Evolutionary conservation across 129 eudicot genomes (phyloP), one percentile per base, ranked within the genome.

Genomic region (Flaveria ramosissima): DNA sequence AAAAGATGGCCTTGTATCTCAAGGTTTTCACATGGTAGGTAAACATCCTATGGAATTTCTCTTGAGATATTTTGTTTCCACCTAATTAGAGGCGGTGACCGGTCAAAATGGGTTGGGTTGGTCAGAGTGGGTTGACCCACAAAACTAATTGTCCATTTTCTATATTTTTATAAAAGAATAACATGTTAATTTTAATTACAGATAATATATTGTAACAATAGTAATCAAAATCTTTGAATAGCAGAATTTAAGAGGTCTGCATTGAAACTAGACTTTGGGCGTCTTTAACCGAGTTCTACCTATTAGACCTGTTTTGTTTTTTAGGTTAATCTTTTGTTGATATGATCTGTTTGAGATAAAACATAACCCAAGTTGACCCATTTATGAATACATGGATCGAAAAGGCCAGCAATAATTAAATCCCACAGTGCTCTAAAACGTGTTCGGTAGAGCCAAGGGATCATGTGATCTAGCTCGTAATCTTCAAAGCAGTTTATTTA

Each of bases 1-100:
- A 77, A 89, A 83, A 26, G 98, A 94, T 86, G 97, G 98, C 59
- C 92, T 92, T 59, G 88, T 94, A 75, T 87, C 96, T 45, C 87
- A 87, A 62, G 76, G 72, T 74, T 94, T 94, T 64, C 85, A 63
- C 78, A 81, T 75, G 93, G 97, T 94, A 78, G 66, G 78, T 67
- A 61, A 61, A 57, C 67, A 21, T 17, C 11, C 11, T n/a, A 55
- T 15, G 19, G 41, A 36, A 6, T 36, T 30, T 30, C 36, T 30
- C 36, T 0, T 30, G 36, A 30, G 36, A 30, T 4, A 5, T 30
- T 30, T 30, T 3, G 36, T 30, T 30, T 30, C 36, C 36, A 30
- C 36, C 36, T 30, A 30, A 30, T 4, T 30, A 30, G 36, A 30
- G 36, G 4, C 36, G 4, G 4, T 30, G 36, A 30, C 36, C 0